phyloP scores from a whole-genome alignment of 202 grass and related monocot genomes.

The Digitaria exilis region DNA sequence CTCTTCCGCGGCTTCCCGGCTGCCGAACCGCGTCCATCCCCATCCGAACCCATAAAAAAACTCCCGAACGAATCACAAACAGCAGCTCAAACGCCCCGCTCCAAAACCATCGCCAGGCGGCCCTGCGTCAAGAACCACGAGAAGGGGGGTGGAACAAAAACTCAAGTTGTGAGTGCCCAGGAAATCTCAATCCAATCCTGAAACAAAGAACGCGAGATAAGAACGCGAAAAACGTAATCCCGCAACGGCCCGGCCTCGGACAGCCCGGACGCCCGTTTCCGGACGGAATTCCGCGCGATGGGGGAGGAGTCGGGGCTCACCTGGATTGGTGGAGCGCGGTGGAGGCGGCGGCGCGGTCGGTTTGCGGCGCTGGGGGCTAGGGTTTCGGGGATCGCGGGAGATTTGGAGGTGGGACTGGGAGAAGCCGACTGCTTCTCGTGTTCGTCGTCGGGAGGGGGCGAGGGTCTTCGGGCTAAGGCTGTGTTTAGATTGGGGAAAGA shows the following conservation, averaged over 20 bases:
- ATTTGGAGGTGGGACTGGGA: neutral
- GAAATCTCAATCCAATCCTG: neutral
- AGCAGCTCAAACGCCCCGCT: slow-evolving; percentile 37
- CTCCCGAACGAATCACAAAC: neutral
- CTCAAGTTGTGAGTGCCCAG: neutral
- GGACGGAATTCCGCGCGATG: slow-evolving; percentile 27
- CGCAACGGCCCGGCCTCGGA: neutral
- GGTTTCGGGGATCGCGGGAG: slow-evolving; percentile 43
- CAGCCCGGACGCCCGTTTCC: neutral
- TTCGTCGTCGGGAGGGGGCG: slow-evolving; percentile 9
- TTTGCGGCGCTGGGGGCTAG: slow-evolving; percentile 37
- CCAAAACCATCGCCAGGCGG: slow-evolving; percentile 36
- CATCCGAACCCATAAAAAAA: slow-evolving; percentile 44
- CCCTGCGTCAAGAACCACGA: slow-evolving; percentile 31
- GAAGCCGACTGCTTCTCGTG: slow-evolving; percentile 35
- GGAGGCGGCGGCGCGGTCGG: slow-evolving; percentile 14
- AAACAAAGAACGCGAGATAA: neutral
- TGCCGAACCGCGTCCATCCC: slow-evolving; percentile 12
- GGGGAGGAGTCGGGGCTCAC: slow-evolving; percentile 27
- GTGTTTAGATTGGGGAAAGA: too few relatives aligned
- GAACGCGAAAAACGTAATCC: neutral
- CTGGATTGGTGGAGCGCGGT: slow-evolving; percentile 22
- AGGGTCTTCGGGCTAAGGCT: slow-evolving; percentile 2
- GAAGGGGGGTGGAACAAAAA: neutral
- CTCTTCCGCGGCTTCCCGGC: slow-evolving; percentile 56